Conservation (phyloP, 225 moss, liverwort and hornwort genomes). For the Physcomitrellopsis africana region DNA sequence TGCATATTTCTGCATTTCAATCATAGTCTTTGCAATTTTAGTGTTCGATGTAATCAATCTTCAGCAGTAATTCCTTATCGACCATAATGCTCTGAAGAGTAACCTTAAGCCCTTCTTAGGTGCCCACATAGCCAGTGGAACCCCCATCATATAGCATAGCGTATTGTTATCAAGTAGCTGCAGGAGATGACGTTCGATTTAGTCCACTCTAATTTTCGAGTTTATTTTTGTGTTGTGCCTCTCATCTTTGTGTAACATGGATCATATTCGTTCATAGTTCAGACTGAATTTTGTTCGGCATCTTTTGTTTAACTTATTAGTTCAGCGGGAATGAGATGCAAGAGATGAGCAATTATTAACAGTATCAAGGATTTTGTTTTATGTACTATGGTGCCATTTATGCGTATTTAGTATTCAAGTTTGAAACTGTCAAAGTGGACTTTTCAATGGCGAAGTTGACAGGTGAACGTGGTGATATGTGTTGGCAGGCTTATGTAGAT, state of each 20-base stretch:
- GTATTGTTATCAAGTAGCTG: conserved; percentile 5
- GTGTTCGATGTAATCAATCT: neutral
- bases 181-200: conserved; percentile 7
- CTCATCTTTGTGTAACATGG: conserved; percentile 9
- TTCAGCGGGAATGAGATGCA: neutral
- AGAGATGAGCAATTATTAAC: conserved; percentile 10
- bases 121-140: conserved; percentile 4
- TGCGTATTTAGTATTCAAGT: neutral
- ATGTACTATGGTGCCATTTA: neutral
- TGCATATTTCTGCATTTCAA: conserved; percentile 12
- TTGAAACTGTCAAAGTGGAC: conserved; percentile 17
- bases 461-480: conserved; percentile 19
- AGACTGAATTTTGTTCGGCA: neutral
- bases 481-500: conserved; percentile 84
- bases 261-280: neutral
- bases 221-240: conserved; percentile 6
- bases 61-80: conserved; percentile 5
- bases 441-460: conserved; percentile 17
- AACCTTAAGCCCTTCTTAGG: neutral
- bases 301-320: conserved; percentile 3
- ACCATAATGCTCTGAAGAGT: conserved; percentile 12
- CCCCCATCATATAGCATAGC: neutral
- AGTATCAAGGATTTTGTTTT: neutral
- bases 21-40: neutral
- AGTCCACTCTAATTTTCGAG: neutral